These are phyloP conservation scores for Starmerella asiatica DNA, from an alignment of 805 yeast species.

Conservation along the genomic window DNA sequence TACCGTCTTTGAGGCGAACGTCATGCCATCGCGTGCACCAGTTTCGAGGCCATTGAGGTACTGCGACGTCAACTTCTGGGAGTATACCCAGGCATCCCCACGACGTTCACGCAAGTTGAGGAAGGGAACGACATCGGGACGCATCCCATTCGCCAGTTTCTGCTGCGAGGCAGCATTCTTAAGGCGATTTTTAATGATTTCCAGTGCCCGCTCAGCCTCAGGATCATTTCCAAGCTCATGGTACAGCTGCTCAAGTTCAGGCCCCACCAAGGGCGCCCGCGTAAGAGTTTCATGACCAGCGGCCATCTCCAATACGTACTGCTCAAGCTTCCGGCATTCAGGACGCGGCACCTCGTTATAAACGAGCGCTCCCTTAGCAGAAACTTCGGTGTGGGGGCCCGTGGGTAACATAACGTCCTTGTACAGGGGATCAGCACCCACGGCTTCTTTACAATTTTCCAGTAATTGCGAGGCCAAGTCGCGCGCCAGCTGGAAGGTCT, in stretches of 20 bases:
- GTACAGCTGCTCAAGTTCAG: slow-evolving; percentile 33
- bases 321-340: slow-evolving; percentile 85
- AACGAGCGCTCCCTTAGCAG: slow-evolving; percentile 71
- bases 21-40: slow-evolving; percentile 88
- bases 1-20: slow-evolving; percentile 78
- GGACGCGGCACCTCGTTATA: slow-evolving; percentile 81
- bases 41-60: slow-evolving; percentile 84
- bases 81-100: slow-evolving; percentile 70
- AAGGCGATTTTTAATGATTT: slow-evolving; percentile 20
- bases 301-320: slow-evolving; percentile 93
- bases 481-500: slow-evolving; percentile 81
- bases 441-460: slow-evolving; percentile 85
- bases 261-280: slow-evolving; percentile 17
- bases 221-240: slow-evolving; percentile 14
- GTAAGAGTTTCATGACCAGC: slow-evolving; percentile 73
- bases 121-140: slow-evolving; percentile 74
- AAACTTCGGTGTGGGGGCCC: slow-evolving; percentile 84
- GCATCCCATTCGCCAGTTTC: slow-evolving; percentile 21
- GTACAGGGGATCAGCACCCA: slow-evolving; percentile 73
- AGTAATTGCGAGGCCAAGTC: slow-evolving; percentile 83
- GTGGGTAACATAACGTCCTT: slow-evolving; percentile 91
- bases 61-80: slow-evolving; percentile 56
- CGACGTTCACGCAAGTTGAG: slow-evolving; percentile 76
- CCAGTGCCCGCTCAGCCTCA: slow-evolving; percentile 21
- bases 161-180: slow-evolving; percentile 2